phyloP scores from a whole-genome alignment of 2,329 filamentous ascomycete species.

The Didymella glomerata region DNA sequence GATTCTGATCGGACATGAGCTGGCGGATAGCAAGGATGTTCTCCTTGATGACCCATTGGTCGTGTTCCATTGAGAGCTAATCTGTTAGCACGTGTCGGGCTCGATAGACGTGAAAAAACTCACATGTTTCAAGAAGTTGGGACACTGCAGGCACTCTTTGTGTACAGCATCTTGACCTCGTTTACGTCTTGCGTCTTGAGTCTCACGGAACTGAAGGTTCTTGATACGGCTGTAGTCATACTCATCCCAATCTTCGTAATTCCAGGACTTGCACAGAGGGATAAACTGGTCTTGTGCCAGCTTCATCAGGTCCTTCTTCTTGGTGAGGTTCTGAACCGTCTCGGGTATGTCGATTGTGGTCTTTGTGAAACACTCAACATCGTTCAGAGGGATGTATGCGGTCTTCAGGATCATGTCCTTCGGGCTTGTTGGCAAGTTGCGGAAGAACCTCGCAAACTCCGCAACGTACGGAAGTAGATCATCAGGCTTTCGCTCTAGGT shows the following conservation, averaged over 20 bases:
- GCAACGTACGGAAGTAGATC: conserved; percentile 87
- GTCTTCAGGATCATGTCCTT: conserved; percentile 74
- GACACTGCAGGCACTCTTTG: conserved; percentile 73
- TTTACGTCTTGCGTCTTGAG: conserved; percentile 74
- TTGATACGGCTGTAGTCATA: conserved; percentile 82
- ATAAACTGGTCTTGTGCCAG: conserved; percentile 74
- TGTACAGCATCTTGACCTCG: conserved; percentile 70
- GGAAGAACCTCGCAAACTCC: conserved; percentile 72
- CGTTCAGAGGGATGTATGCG: conserved; percentile 73
- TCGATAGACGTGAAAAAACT: conserved; percentile 52
- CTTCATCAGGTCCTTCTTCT: conserved; percentile 62
- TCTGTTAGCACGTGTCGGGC: conserved; percentile 16
- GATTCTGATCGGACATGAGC: conserved; percentile 93
- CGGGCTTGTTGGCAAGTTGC: conserved; percentile 70
- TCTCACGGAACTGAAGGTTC: conserved; percentile 80
- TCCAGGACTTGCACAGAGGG: conserved; percentile 77
- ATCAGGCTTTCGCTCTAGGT: conserved; percentile 76
- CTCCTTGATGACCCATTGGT: conserved; percentile 95
- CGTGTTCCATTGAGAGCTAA: conserved; percentile 93
- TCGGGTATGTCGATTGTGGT: conserved; percentile 65
- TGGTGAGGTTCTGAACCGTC: conserved; percentile 54
- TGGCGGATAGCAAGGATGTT: conserved; percentile 88
- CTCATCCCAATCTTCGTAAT: conserved; percentile 79
- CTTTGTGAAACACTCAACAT: conserved; percentile 85
- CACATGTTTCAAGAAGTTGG: conserved; percentile 86